Base-by-base conservation (phyloP, 352 stramenopile genomes). In the Blastocystis sp. region DNA sequence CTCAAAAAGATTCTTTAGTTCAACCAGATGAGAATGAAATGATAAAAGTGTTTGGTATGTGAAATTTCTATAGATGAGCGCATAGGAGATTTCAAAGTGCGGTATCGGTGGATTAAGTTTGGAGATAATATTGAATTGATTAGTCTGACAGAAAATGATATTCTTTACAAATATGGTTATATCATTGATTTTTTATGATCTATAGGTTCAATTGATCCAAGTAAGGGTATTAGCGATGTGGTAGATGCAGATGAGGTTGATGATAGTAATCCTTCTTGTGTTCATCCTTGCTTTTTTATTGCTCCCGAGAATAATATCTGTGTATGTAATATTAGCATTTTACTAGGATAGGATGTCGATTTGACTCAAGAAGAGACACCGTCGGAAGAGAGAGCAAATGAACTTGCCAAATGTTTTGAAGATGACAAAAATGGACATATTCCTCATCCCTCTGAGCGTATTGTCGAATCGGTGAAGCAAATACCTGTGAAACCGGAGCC, bases 21-120 rank as follows among this genome's bases (percentile, higher is more conserved):
- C 54, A 61, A 12, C 54, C 54, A 32, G 39, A 21, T 19, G 71
- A 83, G 16, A 56, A 83, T 5, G 71, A 83, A 46, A 42, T 83
- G 51, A 65, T 27, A 9, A 29, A 29, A 29, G 32, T 83, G 16
- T 83, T 83, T 63, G 71, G 71, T 83, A 32, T 11, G 11, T 21
- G 14, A 9, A 39, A 0, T 5, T 14, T 27, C 16, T 6, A 3
- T 4, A 12, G 14, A 21, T 32, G 35, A 21, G n/a, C 19, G 32
- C 27, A 14, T 66, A 83, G 71, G 71, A n/a, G 37, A 57, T 29
- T 65, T 6, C 32, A 57, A 83, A n/a, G 71, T 83, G 11, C 71
- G 58, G 14, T 83, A 83, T 63, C 71, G 71, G 14, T 83, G 71
- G 71, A 54, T 83, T 21, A 51, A 83, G 51, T 83, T 65, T 42